Evolutionary conservation across 257 asterid genomes (phyloP).

Genomic region (Solanum microdontum): DNA sequence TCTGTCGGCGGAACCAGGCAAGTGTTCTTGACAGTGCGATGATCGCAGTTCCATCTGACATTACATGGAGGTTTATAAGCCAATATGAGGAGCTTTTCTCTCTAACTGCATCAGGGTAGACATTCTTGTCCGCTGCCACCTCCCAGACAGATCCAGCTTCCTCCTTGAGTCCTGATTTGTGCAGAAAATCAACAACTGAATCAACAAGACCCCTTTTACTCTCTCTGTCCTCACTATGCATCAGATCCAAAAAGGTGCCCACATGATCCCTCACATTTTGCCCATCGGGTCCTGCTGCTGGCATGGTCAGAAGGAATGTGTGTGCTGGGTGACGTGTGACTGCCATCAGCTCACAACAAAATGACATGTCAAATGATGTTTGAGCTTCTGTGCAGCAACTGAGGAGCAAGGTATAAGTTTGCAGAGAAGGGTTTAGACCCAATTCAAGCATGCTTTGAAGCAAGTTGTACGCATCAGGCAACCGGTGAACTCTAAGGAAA

Average conservation of each 20-base stretch:
- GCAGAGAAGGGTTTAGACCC: conserved; percentile 74
- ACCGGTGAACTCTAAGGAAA: conserved; percentile 81
- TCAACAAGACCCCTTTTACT: conserved; percentile 91
- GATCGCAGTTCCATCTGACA: conserved; percentile 96
- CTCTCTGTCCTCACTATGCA: conserved; percentile 95
- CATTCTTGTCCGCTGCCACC: conserved; percentile 72
- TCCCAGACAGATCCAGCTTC: conserved; percentile 97
- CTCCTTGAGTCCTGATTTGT: conserved; percentile 84
- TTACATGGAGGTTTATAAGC: conserved; percentile 90
- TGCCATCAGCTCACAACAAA: conserved; percentile 74
- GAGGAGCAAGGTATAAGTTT: conserved; percentile 84
- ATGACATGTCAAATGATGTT: conserved; percentile 55
- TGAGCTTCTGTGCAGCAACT: conserved; percentile 89
- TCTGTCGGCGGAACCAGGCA: conserved; percentile 75
- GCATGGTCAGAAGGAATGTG: conserved; percentile 67
- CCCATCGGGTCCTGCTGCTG: conserved; percentile 76
- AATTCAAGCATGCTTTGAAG: conserved; percentile 69
- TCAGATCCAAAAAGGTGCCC: conserved; percentile 63
- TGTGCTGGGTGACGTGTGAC: conserved; percentile 86
- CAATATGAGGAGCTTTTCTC: conserved; percentile 70
- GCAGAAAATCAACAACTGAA: conserved; percentile 82
- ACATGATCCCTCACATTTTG: conserved; percentile 80
- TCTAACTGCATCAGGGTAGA: conserved; percentile 81
- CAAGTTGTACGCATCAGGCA: conserved; percentile 62
- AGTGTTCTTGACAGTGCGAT: conserved; percentile 86